Percentiles rank a stretch among this genome's conserved stretches.
These are phyloP conservation scores for Tulasnella calospora DNA, from an alignment of 768 basidiomycete genomes.

Conservation along the genomic window DNA sequence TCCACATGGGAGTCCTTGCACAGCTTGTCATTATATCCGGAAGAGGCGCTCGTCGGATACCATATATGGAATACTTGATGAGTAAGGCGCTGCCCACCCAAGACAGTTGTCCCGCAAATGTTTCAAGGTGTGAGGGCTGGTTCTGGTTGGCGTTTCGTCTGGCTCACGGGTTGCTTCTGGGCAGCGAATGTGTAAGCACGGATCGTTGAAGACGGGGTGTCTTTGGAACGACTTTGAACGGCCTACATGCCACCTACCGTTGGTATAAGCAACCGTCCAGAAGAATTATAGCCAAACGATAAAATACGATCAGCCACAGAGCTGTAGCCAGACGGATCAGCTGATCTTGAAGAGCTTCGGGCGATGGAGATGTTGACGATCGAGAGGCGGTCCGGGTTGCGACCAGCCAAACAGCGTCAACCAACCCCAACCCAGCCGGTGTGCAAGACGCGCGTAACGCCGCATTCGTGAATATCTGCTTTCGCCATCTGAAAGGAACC, in stretches of 20 bases:
- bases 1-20: background rate
- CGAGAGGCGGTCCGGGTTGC: background rate
- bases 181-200: background rate
- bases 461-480: too few relatives aligned
- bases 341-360: too few relatives aligned
- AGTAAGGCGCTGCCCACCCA: background rate
- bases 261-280: too few relatives aligned
- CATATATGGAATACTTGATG: background rate
- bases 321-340: too few relatives aligned
- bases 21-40: background rate
- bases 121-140: background rate
- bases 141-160: background rate
- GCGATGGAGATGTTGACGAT: too few relatives aligned
- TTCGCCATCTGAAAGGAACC: too few relatives aligned
- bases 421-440: background rate
- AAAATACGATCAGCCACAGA: too few relatives aligned
- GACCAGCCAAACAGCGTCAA: background rate
- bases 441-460: too few relatives aligned
- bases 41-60: background rate
- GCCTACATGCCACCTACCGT: too few relatives aligned
- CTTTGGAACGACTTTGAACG: too few relatives aligned
- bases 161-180: background rate
- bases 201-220: background rate
- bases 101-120: background rate
- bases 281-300: too few relatives aligned